Evolutionary conservation across 2,329 filamentous ascomycete genomes (phyloP).

Genomic region (Xylaria sp.): DNA sequence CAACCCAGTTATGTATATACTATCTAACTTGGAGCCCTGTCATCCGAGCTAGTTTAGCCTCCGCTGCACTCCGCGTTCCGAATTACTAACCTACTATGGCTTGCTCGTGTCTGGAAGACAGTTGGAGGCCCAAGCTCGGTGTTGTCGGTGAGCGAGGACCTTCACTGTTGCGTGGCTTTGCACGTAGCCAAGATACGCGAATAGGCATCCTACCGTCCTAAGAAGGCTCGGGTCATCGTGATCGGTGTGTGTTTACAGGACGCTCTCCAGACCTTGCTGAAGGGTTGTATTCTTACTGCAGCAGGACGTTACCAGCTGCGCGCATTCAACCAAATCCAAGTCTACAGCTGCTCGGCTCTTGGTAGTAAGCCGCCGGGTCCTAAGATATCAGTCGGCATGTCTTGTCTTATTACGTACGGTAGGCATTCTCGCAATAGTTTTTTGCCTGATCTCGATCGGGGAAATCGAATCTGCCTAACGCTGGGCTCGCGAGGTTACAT

Average conservation of each 20-base stretch:
- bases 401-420: not conserved
- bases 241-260: not conserved
- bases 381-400: not conserved
- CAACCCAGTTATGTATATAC: not conserved
- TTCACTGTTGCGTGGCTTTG: constrained; percentile 26
- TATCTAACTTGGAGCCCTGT: not conserved
- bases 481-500: constrained; percentile 4
- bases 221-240: not conserved
- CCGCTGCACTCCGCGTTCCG: constrained; percentile 1
- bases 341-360: constrained; percentile 2
- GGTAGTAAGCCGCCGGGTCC: constrained; percentile 9
- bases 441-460: not conserved
- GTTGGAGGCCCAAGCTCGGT: not conserved
- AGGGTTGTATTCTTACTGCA: not conserved
- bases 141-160: constrained; percentile 24
- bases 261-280: constrained; percentile 4
- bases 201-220: constrained; percentile 5
- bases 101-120: constrained; percentile 1
- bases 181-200: not conserved
- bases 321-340: not conserved
- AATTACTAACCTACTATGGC: not conserved
- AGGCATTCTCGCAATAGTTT: not conserved
- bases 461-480: constrained; percentile 11
- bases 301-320: not conserved
- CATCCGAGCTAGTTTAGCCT: constrained; percentile 3